Evolutionary conservation across 2,329 filamentous ascomycete species (phyloP).

Genomic region (Aspergillus pseudoviridinutans): DNA sequence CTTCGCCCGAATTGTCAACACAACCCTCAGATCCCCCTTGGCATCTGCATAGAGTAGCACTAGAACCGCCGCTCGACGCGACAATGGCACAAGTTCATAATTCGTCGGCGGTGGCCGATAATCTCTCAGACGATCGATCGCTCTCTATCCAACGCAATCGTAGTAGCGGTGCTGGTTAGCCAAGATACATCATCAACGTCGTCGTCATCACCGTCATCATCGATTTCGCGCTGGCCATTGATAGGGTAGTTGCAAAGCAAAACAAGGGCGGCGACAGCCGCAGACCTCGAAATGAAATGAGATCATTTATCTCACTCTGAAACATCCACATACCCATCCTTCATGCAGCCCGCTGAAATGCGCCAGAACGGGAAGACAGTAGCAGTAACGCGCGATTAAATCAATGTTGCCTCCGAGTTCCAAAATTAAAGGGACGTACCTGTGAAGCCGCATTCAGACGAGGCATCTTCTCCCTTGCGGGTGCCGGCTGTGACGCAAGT

Average conservation of each 20-base stretch:
- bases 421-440: slow-evolving; percentile 2
- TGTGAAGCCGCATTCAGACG: slow-evolving; percentile 10
- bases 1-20: slow-evolving; percentile 59
- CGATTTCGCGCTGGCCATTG: neutral
- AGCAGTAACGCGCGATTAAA: neutral
- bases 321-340: neutral
- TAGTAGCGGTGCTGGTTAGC: neutral
- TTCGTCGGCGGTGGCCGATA: slow-evolving; percentile 56
- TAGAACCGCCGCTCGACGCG: slow-evolving; percentile 77
- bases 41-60: slow-evolving; percentile 84
- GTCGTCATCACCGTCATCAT: neutral
- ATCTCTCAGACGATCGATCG: slow-evolving; percentile 53
- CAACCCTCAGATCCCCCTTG: slow-evolving; percentile 68
- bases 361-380: neutral
- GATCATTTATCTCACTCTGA: neutral
- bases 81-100: slow-evolving; percentile 54
- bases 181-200: neutral
- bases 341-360: neutral
- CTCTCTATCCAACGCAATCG: slow-evolving; percentile 34
- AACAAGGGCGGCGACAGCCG: neutral
- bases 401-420: neutral
- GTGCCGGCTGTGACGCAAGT: neutral
- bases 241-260: neutral
- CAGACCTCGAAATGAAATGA: neutral
- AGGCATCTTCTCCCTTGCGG: slow-evolving; percentile 8